These are phyloP conservation scores for Arthromyces matolae DNA, from an alignment of 768 basidiomycete species.

Conservation along the genomic window DNA sequence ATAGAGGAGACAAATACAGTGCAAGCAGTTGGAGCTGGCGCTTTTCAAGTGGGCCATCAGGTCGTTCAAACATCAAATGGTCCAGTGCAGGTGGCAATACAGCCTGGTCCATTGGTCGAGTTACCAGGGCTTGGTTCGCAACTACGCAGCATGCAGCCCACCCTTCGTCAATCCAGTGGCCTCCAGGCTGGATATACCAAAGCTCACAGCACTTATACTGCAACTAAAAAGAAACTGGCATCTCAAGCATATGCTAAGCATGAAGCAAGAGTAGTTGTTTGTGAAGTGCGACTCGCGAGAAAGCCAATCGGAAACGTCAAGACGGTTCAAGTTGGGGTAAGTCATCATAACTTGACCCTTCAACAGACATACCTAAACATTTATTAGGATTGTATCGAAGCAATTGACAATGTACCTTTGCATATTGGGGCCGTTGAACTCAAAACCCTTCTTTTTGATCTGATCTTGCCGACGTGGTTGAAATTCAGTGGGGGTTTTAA, in stretches of 20 bases:
- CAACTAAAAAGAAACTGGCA: neutral
- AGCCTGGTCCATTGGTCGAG: neutral
- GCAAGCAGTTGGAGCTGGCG: neutral
- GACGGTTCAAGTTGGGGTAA: neutral
- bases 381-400: slow-evolving; percentile 19
- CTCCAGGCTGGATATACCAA: slow-evolving; percentile 1
- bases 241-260: slow-evolving; percentile 4
- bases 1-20: neutral
- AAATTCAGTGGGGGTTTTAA: slow-evolving; percentile 7
- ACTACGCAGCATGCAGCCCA: neutral
- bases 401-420: slow-evolving; percentile 19
- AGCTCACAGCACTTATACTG: neutral
- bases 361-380: neutral
- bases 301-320: neutral
- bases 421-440: slow-evolving; percentile 21
- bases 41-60: neutral
- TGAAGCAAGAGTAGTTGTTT: neutral
- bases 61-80: neutral
- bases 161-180: neutral
- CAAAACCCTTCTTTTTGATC: slow-evolving; percentile 15
- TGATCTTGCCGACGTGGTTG: slow-evolving; percentile 14
- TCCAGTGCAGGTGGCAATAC: neutral
- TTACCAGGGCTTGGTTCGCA: neutral
- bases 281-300: neutral
- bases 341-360: neutral